These are phyloP conservation scores for Sechiopsis laciniata DNA, from an alignment of 306 rosid genomes.

Conservation along the genomic window DNA sequence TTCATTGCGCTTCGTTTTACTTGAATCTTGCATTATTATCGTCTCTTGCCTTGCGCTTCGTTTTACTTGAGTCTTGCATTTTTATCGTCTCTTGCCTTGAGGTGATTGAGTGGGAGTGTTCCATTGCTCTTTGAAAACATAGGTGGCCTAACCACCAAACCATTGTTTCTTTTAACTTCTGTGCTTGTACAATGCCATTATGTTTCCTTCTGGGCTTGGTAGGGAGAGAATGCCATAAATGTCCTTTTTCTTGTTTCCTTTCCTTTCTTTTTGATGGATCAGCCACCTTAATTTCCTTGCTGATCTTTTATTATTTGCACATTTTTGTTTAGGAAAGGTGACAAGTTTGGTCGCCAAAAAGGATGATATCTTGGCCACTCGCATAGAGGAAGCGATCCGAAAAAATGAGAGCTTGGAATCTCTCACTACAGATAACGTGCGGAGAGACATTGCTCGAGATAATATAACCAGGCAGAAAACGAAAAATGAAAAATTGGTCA, in stretches of 20 bases:
- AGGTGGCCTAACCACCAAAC: too few relatives aligned
- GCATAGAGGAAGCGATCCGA: slow-evolving; percentile 85
- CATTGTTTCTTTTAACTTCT: not conserved
- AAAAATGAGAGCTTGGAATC: slow-evolving; percentile 90
- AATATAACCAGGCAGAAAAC: slow-evolving; percentile 53
- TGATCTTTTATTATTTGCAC: not conserved
- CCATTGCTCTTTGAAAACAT: too few relatives aligned
- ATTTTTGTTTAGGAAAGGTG: slow-evolving; percentile 64
- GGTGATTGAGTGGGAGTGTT: too few relatives aligned
- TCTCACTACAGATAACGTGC: slow-evolving; percentile 54
- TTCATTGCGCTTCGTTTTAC: too few relatives aligned
- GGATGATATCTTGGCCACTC: slow-evolving; percentile 51
- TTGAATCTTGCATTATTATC: too few relatives aligned
- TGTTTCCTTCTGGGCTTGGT: not conserved
- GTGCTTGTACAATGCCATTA: not conserved
- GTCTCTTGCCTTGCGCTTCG: too few relatives aligned
- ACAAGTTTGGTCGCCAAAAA: slow-evolving; percentile 79
- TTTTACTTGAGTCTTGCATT: too few relatives aligned
- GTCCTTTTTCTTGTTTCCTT: not conserved
- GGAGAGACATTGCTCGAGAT: slow-evolving; percentile 56
- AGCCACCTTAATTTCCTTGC: slow-evolving; percentile 6
- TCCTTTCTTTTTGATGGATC: not conserved
- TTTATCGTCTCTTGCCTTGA: too few relatives aligned
- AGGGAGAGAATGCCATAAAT: not conserved
- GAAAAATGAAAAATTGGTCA: slow-evolving; percentile 33